phyloP scores from a whole-genome alignment of 169 alveolate genomes.

The Cryptosporidium sp. region DNA sequence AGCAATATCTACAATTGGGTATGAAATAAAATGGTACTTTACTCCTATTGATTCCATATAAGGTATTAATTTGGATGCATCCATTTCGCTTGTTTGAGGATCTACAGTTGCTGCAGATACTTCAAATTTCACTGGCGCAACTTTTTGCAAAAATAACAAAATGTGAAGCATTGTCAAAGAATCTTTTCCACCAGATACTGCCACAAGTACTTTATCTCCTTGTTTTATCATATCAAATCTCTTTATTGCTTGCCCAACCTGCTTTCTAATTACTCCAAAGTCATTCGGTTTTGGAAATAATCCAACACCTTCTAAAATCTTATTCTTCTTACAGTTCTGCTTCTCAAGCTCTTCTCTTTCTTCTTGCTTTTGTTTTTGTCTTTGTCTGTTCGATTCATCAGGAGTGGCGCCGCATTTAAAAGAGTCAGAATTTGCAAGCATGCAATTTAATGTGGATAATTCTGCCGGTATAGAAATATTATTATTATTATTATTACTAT shows the following conservation, averaged over 20 bases:
- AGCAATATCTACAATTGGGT: slow-evolving; percentile 91
- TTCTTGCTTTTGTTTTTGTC: background rate
- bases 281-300: slow-evolving; percentile 36
- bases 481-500: background rate
- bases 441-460: background rate
- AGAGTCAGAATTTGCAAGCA: background rate
- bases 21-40: slow-evolving; percentile 88
- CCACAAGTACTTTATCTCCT: slow-evolving; percentile 92
- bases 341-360: background rate
- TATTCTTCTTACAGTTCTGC: background rate
- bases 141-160: slow-evolving; percentile 82
- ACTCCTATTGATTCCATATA: slow-evolving; percentile 84
- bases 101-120: slow-evolving; percentile 93
- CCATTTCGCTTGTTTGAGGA: slow-evolving; percentile 92
- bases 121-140: slow-evolving; percentile 87
- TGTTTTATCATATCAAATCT: slow-evolving; percentile 91
- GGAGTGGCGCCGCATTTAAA: background rate
- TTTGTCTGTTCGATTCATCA: background rate
- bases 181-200: slow-evolving; percentile 95
- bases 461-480: background rate
- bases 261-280: slow-evolving; percentile 79
- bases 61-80: slow-evolving; percentile 89
- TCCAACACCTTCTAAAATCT: background rate
- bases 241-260: slow-evolving; percentile 88
- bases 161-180: slow-evolving; percentile 90